These are phyloP conservation scores for Francoa sonchifolia DNA, from an alignment of 441 rosid genomes.

Conservation along the genomic window DNA sequence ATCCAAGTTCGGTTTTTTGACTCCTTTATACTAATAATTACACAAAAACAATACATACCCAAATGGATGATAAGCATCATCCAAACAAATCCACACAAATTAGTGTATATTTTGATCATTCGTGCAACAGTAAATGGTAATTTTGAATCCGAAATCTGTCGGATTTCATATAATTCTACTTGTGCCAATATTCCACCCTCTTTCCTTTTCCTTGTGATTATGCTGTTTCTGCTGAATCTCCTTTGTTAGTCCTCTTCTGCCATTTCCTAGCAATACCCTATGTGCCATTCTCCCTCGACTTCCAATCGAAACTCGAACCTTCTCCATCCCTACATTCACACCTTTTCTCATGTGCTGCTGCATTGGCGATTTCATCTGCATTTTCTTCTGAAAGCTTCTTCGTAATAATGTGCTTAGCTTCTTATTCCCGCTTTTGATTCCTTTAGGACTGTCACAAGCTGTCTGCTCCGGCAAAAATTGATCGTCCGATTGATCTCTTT, in stretches of 20 bases:
- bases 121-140: too few species aligned
- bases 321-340: conserved; percentile 79
- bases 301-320: conserved; percentile 75
- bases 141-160: too few species aligned
- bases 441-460: conserved; percentile 47
- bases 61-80: too few species aligned
- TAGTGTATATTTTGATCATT: too few species aligned
- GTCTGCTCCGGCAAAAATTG: conserved; percentile 32
- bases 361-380: conserved; percentile 42
- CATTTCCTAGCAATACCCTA: conserved; percentile 43
- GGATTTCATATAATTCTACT: conserved; percentile 7
- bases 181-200: conserved; percentile 57
- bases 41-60: too few species aligned
- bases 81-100: too few species aligned
- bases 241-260: conserved; percentile 36
- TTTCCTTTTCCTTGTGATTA: conserved; percentile 56
- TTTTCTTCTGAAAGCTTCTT: conserved; percentile 68
- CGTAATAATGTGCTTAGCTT: conserved; percentile 48
- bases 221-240: conserved; percentile 43
- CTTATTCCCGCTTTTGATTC: conserved; percentile 30
- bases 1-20: too few species aligned
- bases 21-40: too few species aligned
- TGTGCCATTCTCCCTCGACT: conserved; percentile 63
- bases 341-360: conserved; percentile 61
- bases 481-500: conserved; percentile 16